These are phyloP conservation scores for Candida dajiaensis DNA, from an alignment of 805 yeast species.

Conservation along the genomic window DNA sequence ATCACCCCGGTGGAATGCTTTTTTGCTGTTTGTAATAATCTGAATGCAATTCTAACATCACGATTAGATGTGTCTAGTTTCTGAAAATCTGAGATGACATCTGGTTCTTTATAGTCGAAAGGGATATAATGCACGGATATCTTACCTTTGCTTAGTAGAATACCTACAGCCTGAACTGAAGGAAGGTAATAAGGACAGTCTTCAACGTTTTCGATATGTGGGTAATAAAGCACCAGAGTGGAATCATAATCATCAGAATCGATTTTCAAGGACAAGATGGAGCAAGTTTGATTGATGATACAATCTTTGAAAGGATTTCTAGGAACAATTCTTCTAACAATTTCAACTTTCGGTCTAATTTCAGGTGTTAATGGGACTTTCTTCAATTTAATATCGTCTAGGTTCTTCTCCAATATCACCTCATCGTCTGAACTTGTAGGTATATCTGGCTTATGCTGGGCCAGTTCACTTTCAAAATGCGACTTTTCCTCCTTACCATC, in stretches of 20 bases:
- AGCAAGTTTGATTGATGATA: conserved; percentile 80
- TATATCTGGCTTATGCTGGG: conserved; percentile 28
- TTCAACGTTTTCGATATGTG: conserved; percentile 56
- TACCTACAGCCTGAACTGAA: conserved; percentile 70
- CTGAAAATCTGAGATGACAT: conserved; percentile 23
- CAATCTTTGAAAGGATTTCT: conserved; percentile 84
- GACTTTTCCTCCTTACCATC: conserved; percentile 20
- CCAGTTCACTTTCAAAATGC: conserved; percentile 20
- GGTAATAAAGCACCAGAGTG: conserved; percentile 64
- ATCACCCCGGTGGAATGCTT: conserved; percentile 82
- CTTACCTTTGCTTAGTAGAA: conserved; percentile 38
- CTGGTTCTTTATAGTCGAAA: conserved; percentile 32
- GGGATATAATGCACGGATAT: conserved; percentile 77
- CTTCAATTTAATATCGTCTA: conserved; percentile 38
- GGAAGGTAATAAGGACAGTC: conserved; percentile 90
- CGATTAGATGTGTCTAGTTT: conserved; percentile 45
- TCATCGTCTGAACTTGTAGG: conserved; percentile 19
- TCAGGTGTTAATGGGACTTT: conserved; percentile 21
- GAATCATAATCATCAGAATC: conserved; percentile 27
- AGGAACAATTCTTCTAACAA: conserved; percentile 86
- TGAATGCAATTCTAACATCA: conserved; percentile 73
- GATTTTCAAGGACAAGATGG: conserved; percentile 34
- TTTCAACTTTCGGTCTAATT: conserved; percentile 37
- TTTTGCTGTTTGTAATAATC: conserved; percentile 70
- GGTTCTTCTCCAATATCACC: conserved; percentile 24